Percentiles rank a stretch among this genome's conserved stretches.
Conservation (phyloP, 2,329 filamentous ascomycete genomes). For the Balansia obtecta region DNA sequence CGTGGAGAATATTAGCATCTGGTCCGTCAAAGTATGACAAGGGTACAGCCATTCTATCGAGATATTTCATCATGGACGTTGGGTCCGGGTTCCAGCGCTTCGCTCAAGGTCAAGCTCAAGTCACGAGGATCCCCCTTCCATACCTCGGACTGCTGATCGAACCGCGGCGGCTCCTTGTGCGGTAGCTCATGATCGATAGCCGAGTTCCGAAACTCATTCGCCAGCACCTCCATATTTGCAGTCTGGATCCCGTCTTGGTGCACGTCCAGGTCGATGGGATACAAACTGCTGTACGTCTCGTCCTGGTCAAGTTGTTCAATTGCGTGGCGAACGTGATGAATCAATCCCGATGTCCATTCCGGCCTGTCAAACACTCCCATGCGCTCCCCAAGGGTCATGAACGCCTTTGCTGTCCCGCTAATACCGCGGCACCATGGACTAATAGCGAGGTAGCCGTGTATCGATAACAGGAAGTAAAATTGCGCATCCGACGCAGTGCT, state of each 20-base stretch:
- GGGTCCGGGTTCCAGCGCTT: not conserved
- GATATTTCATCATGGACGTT: not conserved
- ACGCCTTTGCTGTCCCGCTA: not conserved
- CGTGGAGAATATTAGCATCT: too few species aligned
- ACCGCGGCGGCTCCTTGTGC: not conserved
- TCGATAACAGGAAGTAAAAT: not conserved
- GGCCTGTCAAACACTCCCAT: not conserved
- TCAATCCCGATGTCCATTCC: not conserved
- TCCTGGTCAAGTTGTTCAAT: not conserved
- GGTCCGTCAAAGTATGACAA: too few species aligned
- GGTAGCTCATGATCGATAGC: not conserved
- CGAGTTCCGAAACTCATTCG: not conserved
- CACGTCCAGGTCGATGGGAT: not conserved
- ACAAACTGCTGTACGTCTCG: not conserved
- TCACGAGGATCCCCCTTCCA: not conserved
- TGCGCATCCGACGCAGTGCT: not conserved
- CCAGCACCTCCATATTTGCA: not conserved
- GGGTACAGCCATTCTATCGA: too few species aligned
- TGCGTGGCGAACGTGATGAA: not conserved
- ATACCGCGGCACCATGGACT: not conserved
- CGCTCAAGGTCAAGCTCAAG: not conserved
- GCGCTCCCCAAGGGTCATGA: not conserved
- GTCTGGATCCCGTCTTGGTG: not conserved
- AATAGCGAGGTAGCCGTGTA: not conserved
- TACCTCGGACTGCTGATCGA: not conserved